Evolutionary conservation across 495 filamentous ascomycete genomes (phyloP).

Genomic region (Annulohypoxylon nitens): DNA sequence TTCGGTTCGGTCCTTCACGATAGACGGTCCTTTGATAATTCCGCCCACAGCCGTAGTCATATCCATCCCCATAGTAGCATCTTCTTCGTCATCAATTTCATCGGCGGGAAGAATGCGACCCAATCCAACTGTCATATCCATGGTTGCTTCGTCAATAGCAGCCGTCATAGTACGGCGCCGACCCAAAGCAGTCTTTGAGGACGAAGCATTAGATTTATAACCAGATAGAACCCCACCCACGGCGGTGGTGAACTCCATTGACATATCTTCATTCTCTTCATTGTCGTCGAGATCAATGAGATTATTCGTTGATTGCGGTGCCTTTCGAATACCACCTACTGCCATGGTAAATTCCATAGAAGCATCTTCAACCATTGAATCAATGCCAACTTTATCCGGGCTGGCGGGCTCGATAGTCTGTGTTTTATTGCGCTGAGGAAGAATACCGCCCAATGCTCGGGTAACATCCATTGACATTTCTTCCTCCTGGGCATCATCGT

Average conservation of each 20-base stretch:
- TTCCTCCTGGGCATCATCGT: constrained; percentile 62
- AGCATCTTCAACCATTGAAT: constrained; percentile 61
- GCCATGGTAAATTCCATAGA: constrained; percentile 81
- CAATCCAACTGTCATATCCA: constrained; percentile 81
- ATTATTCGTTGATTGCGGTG: constrained; percentile 41
- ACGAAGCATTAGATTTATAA: constrained; percentile 47
- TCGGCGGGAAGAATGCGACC: constrained; percentile 71
- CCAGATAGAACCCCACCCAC: constrained; percentile 72
- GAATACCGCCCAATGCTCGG: constrained; percentile 82
- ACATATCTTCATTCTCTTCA: constrained; percentile 74
- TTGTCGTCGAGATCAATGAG: constrained; percentile 46
- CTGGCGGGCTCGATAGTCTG: constrained; percentile 44
- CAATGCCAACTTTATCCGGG: constrained; percentile 44
- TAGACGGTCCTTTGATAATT: constrained; percentile 59
- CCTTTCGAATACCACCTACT: constrained; percentile 71
- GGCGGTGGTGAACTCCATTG: constrained; percentile 84
- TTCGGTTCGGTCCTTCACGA: constrained; percentile 58
- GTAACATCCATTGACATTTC: constrained; percentile 91
- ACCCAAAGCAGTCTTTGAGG: constrained; percentile 36
- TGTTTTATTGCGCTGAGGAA: constrained; percentile 60
- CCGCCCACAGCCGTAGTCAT: constrained; percentile 70
- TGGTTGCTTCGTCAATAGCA: constrained; percentile 57
- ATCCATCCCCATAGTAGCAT: constrained; percentile 70
- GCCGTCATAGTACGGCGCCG: constrained; percentile 51
- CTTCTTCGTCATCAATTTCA: constrained; percentile 60